Evolutionary conservation across 441 rosid genomes (phyloP), one percentile per base, ranked within the genome.

Genomic region (Heliophila coronopifolia): DNA sequence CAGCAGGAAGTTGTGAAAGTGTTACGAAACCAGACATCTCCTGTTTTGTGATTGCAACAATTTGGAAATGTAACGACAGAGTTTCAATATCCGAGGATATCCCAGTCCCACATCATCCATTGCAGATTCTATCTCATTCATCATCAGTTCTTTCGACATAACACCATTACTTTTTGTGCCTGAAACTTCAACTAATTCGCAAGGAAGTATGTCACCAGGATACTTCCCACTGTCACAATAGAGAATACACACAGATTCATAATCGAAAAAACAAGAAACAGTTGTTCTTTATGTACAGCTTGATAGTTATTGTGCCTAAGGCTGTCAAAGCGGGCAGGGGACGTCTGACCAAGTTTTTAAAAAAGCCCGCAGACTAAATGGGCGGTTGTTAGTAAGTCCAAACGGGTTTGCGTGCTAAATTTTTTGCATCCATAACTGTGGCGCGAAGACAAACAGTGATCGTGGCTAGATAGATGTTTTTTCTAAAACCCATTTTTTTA

Each of bases 151-250:
- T 14, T 50, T 66, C 1, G 58, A 49, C 9, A 6, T 58, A 3
- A 59, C 34, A 25, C 36, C 61, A n/a, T 39, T 63, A 9, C 41
- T 26, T 30, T 58, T 65, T 16, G 42, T 31, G 40, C 61, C 4
- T 12, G 58, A 42, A 41, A 63, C 73, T 51, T 68, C 66, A 23
- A 61, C 24, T 31, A 58, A 23, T 43, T 49, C 62, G 28, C 49
- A 26, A 5, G 86, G 84, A 46, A 54, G n/a, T 31, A 76, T 17
- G 26, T 76, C 86, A 10, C 70, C 71, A 41, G 94, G 88, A 78
- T 85, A 83, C 34, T 69, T 54, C 52, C 88, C 92, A 56, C 92
- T 83, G 86, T 60, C 46, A 55, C 65, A 44, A 59, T n/a, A 6
- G 27, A 45, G 22, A 53, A 15, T 36, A 51, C n/a, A 37, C n/a